Percentiles rank a stretch among this genome's conserved stretches.
Evolutionary conservation across 2,329 filamentous ascomycete species (phyloP).

Genomic region (Cucurbitaria berberidis): DNA sequence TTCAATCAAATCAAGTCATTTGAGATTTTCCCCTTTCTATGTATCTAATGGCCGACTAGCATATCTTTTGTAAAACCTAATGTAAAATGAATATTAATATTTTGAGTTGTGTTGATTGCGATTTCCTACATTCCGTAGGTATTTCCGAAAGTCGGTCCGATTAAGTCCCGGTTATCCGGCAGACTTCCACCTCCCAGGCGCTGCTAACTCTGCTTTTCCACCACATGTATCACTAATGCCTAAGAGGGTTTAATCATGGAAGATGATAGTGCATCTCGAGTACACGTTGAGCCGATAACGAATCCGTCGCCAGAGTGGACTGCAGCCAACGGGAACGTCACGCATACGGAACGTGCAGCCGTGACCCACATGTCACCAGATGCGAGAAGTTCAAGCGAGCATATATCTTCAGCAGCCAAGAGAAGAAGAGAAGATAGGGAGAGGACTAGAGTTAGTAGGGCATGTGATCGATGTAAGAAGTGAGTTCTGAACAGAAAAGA

Average conservation of each 20-base stretch:
- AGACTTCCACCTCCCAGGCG: conserved; percentile 3
- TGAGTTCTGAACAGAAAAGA: conserved; percentile 28
- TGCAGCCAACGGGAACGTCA: conserved; percentile 16
- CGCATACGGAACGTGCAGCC: conserved; percentile 12
- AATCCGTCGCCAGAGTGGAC: conserved; percentile 18
- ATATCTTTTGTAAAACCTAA: no score
- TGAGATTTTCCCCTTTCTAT: no score
- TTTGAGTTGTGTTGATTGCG: no score
- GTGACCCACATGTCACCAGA: conserved; percentile 21
- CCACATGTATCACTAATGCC: background rate
- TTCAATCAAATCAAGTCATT: no score
- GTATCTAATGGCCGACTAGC: no score
- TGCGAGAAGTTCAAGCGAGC: conserved; percentile 23
- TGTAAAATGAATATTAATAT: no score
- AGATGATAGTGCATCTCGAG: background rate
- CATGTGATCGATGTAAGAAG: conserved; percentile 59
- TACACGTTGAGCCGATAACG: background rate
- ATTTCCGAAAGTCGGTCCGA: background rate
- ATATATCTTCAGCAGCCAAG: conserved; percentile 35
- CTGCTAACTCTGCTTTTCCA: conserved; percentile 12
- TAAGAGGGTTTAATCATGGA: background rate
- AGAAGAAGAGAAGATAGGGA: conserved; percentile 45
- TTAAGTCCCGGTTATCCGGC: conserved; percentile 8
- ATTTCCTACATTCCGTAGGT: background rate
- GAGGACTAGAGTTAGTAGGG: conserved; percentile 54